Evolutionary conservation across 441 rosid species (phyloP), one percentile per base, ranked within the genome.

Genomic region (Dalechampia spathulata): DNA sequence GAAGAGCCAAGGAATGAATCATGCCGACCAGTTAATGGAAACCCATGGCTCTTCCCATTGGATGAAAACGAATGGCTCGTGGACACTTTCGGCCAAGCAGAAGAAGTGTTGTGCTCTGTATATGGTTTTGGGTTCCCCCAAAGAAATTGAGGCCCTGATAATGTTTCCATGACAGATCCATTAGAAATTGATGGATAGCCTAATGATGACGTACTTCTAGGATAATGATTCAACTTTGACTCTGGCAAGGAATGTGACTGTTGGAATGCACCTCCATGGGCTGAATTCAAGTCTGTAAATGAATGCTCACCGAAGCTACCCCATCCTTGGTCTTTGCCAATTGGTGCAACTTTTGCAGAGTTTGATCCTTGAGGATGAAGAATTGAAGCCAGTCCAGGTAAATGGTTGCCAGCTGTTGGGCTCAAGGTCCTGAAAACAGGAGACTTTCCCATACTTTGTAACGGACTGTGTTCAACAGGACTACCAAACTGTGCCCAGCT

Each of bases 141-240:
- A 4, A 94, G 97, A 71, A 94, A 94, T 66, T 94, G 95, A 45
- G 95, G 83, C 44, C 97, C 99, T 0, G 99, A 82, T 51, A 94
- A 70, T 43, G 91, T 90, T 70, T 78, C 97, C 49, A 84, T 52
- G 45, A 69, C 77, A 53, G 83, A 78, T 56, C 88, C 83, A 73
- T 80, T 84, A 8, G 90, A 77, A 36, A 65, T 66, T 68, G 89
- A 72, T 53, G 79, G 83, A 63, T 85, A 42, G 0, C 57, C 87
- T 70, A 86, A 77, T 50, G 89, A 66, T 7, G 88, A 80, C 34
- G 72, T 15, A 48, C 72, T 72, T 75, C 85, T 89, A 30, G 62
- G 75, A 47, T 75, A 80, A 60, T 79, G 76, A 64, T 83, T 78
- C 67, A 79, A 39, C 68, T 75, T 86, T 55, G 83, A 76, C 64